Conservation (phyloP, 495 filamentous ascomycete species). For the Xylaria castorea region DNA sequence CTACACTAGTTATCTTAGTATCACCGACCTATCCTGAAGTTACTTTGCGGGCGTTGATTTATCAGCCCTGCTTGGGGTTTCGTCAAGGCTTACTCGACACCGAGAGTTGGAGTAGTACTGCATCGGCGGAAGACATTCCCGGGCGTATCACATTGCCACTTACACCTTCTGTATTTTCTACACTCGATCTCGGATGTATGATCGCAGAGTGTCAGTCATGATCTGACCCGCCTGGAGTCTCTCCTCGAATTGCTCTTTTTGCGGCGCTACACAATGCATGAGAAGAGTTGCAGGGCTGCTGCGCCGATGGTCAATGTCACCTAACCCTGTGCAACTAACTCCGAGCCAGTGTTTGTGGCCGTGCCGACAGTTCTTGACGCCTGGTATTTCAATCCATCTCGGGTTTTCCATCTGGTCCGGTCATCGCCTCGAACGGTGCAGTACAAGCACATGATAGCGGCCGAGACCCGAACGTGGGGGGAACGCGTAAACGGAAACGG, state of each 20-base stretch:
- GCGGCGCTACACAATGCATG: too few relatives aligned
- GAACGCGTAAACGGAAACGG: background rate
- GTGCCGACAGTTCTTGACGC: background rate
- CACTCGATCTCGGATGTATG: background rate
- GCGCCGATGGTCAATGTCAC: slow-evolving; percentile 9
- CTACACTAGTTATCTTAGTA: too few relatives aligned
- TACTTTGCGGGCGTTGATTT: background rate
- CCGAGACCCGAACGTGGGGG: slow-evolving; percentile 12
- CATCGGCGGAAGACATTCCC: slow-evolving; percentile 8
- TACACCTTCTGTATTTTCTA: background rate
- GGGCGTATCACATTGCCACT: background rate
- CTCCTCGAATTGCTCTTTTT: background rate
- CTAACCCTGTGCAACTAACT: background rate
- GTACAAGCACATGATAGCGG: background rate
- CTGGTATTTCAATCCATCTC: background rate
- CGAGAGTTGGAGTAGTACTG: background rate
- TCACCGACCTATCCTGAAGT: background rate
- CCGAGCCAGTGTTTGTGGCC: background rate
- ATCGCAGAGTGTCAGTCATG: background rate
- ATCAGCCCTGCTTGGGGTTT: slow-evolving; percentile 3
- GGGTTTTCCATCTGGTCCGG: background rate
- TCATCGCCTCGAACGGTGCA: background rate
- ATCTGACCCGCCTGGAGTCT: background rate
- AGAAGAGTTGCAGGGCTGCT: background rate
- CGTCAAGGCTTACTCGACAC: slow-evolving; percentile 4